A percentile compares a stretch with the other conserved stretches of the same genome.
Evolutionary conservation across 2,329 filamentous ascomycete species (phyloP).

Genomic region (Ophidiomyces ophidiicola): DNA sequence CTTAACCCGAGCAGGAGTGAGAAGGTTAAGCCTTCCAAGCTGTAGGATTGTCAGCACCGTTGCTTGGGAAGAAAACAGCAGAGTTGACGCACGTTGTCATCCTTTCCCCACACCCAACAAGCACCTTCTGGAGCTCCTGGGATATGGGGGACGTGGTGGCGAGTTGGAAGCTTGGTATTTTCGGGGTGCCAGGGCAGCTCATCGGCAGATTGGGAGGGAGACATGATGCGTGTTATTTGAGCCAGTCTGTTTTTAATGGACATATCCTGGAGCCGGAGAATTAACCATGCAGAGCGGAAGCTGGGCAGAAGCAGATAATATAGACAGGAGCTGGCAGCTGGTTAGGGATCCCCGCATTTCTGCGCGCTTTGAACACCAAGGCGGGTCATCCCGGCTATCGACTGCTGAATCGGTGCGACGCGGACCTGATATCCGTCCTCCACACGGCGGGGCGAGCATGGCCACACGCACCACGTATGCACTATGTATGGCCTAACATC

Average conservation of each 20-base stretch:
- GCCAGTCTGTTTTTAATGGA: slow-evolving; percentile 11
- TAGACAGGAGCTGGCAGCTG: background rate
- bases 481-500: too few relatives aligned
- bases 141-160: slow-evolving; percentile 42
- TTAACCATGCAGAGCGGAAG: too few relatives aligned
- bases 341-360: slow-evolving; percentile 2
- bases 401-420: background rate
- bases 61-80: background rate
- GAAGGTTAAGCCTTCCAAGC: slow-evolving; percentile 41
- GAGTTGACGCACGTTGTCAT: slow-evolving; percentile 36
- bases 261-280: too few relatives aligned
- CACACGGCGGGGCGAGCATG: too few relatives aligned
- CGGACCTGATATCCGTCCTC: too few relatives aligned
- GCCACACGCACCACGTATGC: too few relatives aligned
- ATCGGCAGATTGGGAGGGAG: slow-evolving; percentile 19
- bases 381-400: background rate
- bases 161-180: slow-evolving; percentile 40
- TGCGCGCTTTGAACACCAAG: background rate
- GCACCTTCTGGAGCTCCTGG: slow-evolving; percentile 43
- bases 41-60: slow-evolving; percentile 8
- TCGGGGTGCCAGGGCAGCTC: slow-evolving; percentile 44
- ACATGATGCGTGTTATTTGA: slow-evolving; percentile 12
- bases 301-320: background rate
- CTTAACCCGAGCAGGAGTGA: slow-evolving; percentile 44
- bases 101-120: slow-evolving; percentile 49